Base-by-base conservation (phyloP, 192 early-diverging fungal species). In the Coemansia sp. region DNA sequence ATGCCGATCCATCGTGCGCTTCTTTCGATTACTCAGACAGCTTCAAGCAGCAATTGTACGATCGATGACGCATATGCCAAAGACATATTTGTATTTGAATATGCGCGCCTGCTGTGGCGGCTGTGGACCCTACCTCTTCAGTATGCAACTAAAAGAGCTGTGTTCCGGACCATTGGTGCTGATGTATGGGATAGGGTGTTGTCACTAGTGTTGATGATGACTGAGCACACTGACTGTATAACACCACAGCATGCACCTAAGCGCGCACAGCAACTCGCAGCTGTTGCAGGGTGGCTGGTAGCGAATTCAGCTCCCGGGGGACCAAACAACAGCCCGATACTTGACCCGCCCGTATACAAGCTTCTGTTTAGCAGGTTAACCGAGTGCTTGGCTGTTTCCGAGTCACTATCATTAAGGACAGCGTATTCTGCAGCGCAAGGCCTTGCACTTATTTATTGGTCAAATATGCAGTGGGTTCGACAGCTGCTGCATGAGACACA, bases 401-500 rank as follows among this genome's bases (percentile, higher is more conserved):
- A n/a, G 6, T 28, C 4, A 14, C 20, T 25, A 15, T 14, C 11
- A 25, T 56, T 26, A 19, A 4, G 38, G 38, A 12, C 61, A 17
- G 60, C 56, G 23, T 54, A 57, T 21, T 50, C 37, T 23, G 74
- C 68, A 0, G 64, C 64, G 1, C 74, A 70, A 23, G 60, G 59
- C 2, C 40, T 71, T 14, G 40, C 50, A 38, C 4, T 71, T 44
- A 53, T 76, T n/a, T 52, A 64, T 51, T 66, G 69, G 69, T 7
- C 37, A 7, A 42, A 63, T 21, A 20, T 60, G n/a, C 36, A 15
- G 42, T 56, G 60, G 31, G 67, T 76, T 55, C 54, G 60, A 23
- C 36, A 22, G 20, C 65, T 71, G 17, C 38, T 77, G 37, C 74
- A 71, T 17, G 74, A 77, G 31, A 71, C 74, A 4, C 74, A 77